Evolutionary conservation across 371 early-diverging fungal genomes (phyloP).

Genomic region (Lichtheimia hyalospora): DNA sequence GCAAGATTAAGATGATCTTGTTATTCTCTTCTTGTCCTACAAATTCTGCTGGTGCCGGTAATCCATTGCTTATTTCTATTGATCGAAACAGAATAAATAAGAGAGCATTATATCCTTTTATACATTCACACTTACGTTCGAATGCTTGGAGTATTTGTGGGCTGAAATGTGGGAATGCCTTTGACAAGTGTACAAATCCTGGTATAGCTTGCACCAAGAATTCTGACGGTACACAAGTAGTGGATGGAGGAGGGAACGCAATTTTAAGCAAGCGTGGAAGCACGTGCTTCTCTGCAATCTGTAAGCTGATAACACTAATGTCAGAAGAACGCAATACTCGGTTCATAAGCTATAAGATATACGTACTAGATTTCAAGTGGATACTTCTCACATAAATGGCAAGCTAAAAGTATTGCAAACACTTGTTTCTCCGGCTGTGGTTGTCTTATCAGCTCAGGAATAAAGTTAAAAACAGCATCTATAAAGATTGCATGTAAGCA

Average conservation of each 20-base stretch:
- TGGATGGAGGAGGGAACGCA: constrained; percentile 30
- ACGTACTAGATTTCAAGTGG: constrained; percentile 50
- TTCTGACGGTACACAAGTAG: constrained; percentile 37
- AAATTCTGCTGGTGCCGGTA: constrained; percentile 41
- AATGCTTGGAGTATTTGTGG: constrained; percentile 35
- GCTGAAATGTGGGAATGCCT: constrained; percentile 44
- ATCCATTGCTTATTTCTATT: constrained; percentile 33
- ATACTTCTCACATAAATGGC: constrained; percentile 49
- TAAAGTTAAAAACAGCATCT: constrained; percentile 52
- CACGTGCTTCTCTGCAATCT: constrained; percentile 35
- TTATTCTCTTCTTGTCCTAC: constrained; percentile 44
- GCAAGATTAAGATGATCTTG: constrained; percentile 42
- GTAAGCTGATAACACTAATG: constrained; percentile 14
- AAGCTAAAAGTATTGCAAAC: constrained; percentile 50
- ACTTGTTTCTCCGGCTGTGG: constrained; percentile 49
- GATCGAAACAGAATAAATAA: too few species aligned
- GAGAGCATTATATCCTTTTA: background rate
- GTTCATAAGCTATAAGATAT: background rate
- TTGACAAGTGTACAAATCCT: constrained; percentile 42
- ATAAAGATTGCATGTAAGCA: background rate
- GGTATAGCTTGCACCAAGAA: constrained; percentile 41
- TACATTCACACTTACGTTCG: constrained; percentile 27
- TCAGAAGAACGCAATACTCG: background rate
- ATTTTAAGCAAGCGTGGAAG: constrained; percentile 38
- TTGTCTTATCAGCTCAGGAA: constrained; percentile 51